phyloP scores from a whole-genome alignment of 208 protist species.

The Histomonas meleagridis region DNA sequence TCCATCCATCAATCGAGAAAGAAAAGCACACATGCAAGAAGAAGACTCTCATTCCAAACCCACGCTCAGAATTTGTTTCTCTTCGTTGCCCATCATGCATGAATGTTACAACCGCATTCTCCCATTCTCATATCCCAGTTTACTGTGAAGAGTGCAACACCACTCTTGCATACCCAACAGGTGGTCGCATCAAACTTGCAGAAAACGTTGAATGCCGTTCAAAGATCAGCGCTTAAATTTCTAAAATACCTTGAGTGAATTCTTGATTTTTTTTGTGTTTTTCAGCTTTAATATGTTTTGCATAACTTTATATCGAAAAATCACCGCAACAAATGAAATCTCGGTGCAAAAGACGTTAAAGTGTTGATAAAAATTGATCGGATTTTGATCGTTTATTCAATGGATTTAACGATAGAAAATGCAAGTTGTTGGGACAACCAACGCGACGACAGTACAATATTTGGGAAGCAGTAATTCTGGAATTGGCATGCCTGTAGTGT shows the following conservation, averaged over 20 bases:
- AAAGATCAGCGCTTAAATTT: neutral
- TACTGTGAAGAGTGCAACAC: neutral
- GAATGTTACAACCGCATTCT: neutral
- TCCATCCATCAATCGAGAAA: neutral
- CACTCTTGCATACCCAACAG: constrained; percentile 1
- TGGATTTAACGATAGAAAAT: no score
- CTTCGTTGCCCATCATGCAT: constrained; percentile 15
- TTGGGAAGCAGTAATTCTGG: no score
- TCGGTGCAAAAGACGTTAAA: no score
- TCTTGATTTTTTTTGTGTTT: no score
- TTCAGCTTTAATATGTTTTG: no score
- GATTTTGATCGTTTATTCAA: no score
- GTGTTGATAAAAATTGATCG: no score
- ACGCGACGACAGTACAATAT: no score
- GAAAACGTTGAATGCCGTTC: neutral
- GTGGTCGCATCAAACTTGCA: neutral
- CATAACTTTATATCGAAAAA: no score
- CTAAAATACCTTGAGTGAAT: neutral
- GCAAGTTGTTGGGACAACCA: no score
- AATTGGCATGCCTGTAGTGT: no score
- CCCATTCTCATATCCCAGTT: neutral
- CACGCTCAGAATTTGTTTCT: constrained; percentile 6
- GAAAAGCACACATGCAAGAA: neutral
- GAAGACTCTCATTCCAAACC: constrained; percentile 28
- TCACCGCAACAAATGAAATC: no score